Percentiles rank a stretch among this genome's conserved stretches.
Evolutionary conservation across 495 filamentous ascomycete species (phyloP).

Genomic region (Penicillium pancosmium): DNA sequence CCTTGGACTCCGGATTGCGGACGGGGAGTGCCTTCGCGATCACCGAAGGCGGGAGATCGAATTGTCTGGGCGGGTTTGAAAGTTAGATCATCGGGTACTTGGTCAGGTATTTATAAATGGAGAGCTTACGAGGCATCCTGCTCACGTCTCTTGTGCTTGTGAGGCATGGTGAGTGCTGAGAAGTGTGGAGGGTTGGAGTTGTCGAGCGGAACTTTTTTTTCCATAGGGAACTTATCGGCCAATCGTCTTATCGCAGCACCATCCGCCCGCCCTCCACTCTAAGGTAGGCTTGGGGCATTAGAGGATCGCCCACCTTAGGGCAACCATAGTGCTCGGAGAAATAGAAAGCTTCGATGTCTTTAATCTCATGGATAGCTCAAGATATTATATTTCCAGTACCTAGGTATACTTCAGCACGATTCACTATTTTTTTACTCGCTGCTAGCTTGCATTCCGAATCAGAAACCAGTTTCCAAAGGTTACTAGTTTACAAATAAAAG

Average conservation of each 20-base stretch:
- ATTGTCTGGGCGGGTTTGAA: conserved; percentile 41
- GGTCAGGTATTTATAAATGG: too few relatives aligned
- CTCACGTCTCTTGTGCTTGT: conserved; percentile 75
- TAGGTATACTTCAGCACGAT: too few relatives aligned
- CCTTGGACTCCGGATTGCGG: conserved; percentile 36
- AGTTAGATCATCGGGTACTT: conserved; percentile 6
- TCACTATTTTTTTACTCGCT: too few relatives aligned
- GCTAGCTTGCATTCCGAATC: too few relatives aligned
- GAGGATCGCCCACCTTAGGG: too few relatives aligned
- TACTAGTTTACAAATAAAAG: too few relatives aligned
- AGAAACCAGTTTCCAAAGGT: too few relatives aligned
- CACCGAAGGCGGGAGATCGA: conserved; percentile 74
- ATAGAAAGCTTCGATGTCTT: too few relatives aligned
- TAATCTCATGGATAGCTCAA: too few relatives aligned
- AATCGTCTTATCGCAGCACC: conserved; percentile 16
- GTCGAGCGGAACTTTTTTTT: conserved; percentile 30
- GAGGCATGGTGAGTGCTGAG: conserved; percentile 64
- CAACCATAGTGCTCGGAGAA: too few relatives aligned
- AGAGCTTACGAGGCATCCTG: conserved; percentile 45
- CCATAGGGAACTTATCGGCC: conserved; percentile 15
- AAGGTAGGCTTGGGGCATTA: too few relatives aligned
- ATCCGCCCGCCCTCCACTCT: neutral
- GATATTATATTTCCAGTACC: too few relatives aligned
- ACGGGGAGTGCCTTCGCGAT: conserved; percentile 72
- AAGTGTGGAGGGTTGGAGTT: conserved; percentile 14